These are phyloP conservation scores for Penicillium taxi DNA, from an alignment of 495 filamentous ascomycete species.

Conservation along the genomic window DNA sequence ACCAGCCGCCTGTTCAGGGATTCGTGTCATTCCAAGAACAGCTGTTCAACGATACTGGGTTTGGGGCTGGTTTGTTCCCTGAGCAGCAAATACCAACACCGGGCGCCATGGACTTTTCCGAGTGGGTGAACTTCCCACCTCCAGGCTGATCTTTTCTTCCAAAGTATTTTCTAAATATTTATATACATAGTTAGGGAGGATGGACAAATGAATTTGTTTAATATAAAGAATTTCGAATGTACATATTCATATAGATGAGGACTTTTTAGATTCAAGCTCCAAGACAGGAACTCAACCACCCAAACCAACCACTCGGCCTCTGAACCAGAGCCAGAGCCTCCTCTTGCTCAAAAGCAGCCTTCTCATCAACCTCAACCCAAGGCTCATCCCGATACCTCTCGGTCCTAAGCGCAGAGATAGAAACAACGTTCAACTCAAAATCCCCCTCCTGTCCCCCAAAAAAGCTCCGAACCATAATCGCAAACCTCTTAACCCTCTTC, in stretches of 20 bases:
- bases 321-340: not conserved
- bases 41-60: conserved; percentile 30
- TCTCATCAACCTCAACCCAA: conserved; percentile 4
- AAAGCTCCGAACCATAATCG: conserved; percentile 74
- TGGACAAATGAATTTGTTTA: not conserved
- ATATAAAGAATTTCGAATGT: not conserved
- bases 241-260: not conserved
- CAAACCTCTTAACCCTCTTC: conserved; percentile 53
- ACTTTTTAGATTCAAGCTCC: not conserved
- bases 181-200: not conserved
- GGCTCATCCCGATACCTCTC: conserved; percentile 16
- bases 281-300: conserved; percentile 12
- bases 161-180: not conserved
- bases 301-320: conserved; percentile 8
- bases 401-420: conserved; percentile 37
- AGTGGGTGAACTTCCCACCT: conserved; percentile 37
- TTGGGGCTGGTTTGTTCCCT: conserved; percentile 32
- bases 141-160: conserved; percentile 21
- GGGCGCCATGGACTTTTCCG: conserved; percentile 37
- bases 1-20: conserved; percentile 15
- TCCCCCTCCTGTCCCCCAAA: conserved; percentile 66
- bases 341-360: conserved; percentile 11
- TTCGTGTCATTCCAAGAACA: conserved; percentile 39
- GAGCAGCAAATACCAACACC: conserved; percentile 30
- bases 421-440: conserved; percentile 51